These are phyloP conservation scores for Leccinum subrobustum DNA, from an alignment of 1,284 basidiomycete genomes.

Conservation along the genomic window DNA sequence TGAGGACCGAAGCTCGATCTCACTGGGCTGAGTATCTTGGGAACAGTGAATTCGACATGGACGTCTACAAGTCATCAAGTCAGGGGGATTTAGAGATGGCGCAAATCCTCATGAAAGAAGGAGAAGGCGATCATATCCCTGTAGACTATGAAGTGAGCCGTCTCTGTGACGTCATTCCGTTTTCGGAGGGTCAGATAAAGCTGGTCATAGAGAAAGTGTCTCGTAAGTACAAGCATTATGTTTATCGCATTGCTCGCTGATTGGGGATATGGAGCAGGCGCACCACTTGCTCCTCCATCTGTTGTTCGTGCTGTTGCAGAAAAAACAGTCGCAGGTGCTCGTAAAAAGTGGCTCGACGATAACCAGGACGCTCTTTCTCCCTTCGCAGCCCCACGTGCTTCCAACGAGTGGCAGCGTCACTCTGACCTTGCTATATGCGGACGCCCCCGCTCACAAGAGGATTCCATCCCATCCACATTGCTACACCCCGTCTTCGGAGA, in stretches of 20 bases:
- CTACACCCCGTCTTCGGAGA: neutral
- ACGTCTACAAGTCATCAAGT: neutral
- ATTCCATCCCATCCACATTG: neutral
- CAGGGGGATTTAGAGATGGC: neutral
- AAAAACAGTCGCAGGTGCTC: neutral
- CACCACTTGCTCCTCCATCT: too few relatives aligned
- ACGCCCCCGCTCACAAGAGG: too few relatives aligned
- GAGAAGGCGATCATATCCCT: neutral
- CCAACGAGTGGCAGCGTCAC: neutral
- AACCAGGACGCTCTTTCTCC: neutral
- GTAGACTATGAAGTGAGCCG: neutral
- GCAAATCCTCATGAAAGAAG: neutral
- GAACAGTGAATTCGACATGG: neutral
- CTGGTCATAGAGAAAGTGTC: neutral
- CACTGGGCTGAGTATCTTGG: neutral
- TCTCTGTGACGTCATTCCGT: neutral
- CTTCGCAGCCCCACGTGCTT: neutral
- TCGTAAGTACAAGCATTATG: neutral
- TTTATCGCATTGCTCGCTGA: neutral
- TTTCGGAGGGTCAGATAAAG: neutral
- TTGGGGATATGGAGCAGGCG: neutral
- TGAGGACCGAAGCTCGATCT: neutral
- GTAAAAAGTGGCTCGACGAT: neutral
- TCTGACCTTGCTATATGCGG: too few relatives aligned
- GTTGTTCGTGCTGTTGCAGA: neutral